Evolutionary conservation across 805 yeast species (phyloP), one percentile per base, ranked within the genome.

Genomic region (Kurtzmaniella fragi): DNA sequence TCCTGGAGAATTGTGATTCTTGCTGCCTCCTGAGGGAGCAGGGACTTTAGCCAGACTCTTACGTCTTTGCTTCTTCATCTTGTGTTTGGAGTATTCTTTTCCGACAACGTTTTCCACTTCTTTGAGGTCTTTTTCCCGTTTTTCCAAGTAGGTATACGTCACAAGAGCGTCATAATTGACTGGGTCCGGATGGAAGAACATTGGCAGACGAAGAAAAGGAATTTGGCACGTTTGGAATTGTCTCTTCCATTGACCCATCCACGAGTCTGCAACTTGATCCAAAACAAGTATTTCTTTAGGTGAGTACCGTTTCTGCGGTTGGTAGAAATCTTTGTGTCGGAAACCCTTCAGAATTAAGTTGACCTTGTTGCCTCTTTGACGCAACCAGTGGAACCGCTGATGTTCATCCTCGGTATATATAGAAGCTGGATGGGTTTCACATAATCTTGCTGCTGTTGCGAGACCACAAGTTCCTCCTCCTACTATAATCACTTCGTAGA

Each of bases 101-200:
- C 75, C 75, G 11, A 70, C 73, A 13, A 70, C 72, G 36, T 65
- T 59, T 27, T 58, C 53, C 32, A 71, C 69, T 42, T 69, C 73
- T 54, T 52, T 59, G 38, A 70, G 47, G 34, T 68, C 71, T 23
- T 42, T 31, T 38, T 67, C 64, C 14, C 73, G 42, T 17, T 52
- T 50, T 25, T 50, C 42, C 10, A 42, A 38, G 39, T 60, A 57
- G 1, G 76, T 70, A 51, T 50, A 70, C 6, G 64, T 61, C n/a
- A 62, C 60, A 56, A 71, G 44, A 0, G 69, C 73, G 45, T 70
- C 76, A 8, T 70, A 51, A 45, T 67, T 67, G 2, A 53, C 59
- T 0, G 75, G 74, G 41, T 71, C 75, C 0, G 67, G 65, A 39
- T 70, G 76, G 46, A 71, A 71, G 40, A 70, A 69, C 75, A 71